These are phyloP conservation scores for Adiantum capillusveneris DNA, from an alignment of 75 land plant genomes.

Conservation along the genomic window DNA sequence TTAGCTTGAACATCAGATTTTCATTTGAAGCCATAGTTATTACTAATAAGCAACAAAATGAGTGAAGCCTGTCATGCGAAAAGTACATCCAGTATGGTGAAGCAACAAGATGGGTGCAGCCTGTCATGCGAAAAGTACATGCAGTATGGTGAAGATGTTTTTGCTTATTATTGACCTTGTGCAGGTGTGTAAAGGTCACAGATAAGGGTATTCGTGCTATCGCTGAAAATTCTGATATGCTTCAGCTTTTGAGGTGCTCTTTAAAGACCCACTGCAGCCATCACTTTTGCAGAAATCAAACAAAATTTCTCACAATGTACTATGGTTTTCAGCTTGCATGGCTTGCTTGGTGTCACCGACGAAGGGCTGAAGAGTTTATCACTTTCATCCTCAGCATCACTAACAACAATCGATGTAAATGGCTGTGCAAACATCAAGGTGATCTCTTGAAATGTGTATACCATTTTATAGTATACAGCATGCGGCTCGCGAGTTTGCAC, in stretches of 20 bases:
- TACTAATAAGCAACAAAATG: no score
- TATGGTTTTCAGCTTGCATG: slow-evolving; percentile 70
- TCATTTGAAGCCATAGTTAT: no score
- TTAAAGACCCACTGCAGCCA: neutral
- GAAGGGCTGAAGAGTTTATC: slow-evolving; percentile 64
- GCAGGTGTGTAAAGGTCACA: slow-evolving; percentile 78
- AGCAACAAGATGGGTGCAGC: no score
- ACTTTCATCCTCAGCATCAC: slow-evolving; percentile 41
- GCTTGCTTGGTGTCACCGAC: slow-evolving; percentile 86
- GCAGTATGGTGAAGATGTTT: neutral
- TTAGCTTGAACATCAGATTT: no score
- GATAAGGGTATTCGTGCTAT: slow-evolving; percentile 72
- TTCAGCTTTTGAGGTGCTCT: slow-evolving; percentile 68
- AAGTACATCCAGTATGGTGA: no score
- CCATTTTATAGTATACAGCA: neutral
- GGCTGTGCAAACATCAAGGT: slow-evolving; percentile 94
- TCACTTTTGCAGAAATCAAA: neutral
- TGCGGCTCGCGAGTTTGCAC: neutral
- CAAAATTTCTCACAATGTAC: neutral
- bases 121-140: no score
- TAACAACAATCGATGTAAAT: slow-evolving; percentile 85
- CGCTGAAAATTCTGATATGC: slow-evolving; percentile 55
- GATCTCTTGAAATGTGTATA: neutral
- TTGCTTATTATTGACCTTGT: neutral
- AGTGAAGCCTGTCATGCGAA: no score